These are phyloP conservation scores for Phaeotremella fagi DNA, from an alignment of 768 basidiomycete species.

Conservation along the genomic window DNA sequence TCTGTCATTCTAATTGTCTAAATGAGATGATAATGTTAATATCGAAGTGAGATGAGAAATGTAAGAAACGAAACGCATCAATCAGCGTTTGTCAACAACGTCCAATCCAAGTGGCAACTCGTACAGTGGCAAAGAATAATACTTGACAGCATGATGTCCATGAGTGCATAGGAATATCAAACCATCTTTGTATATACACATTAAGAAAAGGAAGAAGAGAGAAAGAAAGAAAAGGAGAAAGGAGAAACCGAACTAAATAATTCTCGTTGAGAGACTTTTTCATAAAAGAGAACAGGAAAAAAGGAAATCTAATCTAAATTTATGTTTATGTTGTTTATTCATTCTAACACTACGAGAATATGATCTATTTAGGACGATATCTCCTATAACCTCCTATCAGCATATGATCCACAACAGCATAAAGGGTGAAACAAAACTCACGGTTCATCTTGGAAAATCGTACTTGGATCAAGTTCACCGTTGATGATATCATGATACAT, in stretches of 20 bases:
- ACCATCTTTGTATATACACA: background rate
- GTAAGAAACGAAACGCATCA: background rate
- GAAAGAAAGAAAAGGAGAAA: background rate
- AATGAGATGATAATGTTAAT: too few relatives aligned
- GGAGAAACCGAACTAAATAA: background rate
- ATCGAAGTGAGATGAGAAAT: background rate
- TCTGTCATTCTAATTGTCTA: too few relatives aligned
- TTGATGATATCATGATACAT: slow-evolving; percentile 99
- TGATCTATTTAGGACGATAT: slow-evolving; percentile 4
- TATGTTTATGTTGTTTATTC: background rate
- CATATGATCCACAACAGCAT: too few relatives aligned
- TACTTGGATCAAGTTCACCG: slow-evolving; percentile 53
- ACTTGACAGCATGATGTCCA: too few relatives aligned
- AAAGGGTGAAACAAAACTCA: slow-evolving; percentile 12
- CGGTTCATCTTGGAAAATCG: slow-evolving; percentile 37
- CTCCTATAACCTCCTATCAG: slow-evolving; percentile 4
- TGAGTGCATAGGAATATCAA: background rate
- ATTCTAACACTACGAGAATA: background rate
- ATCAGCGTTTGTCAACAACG: background rate
- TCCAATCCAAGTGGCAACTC: background rate
- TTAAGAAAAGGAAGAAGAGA: background rate
- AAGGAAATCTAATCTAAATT: slow-evolving; percentile 1
- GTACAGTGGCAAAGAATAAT: background rate
- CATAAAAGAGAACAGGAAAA: too few relatives aligned
- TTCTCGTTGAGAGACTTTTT: too few relatives aligned